Conservation (phyloP, 345 rosid species). For the Anastatica hierochuntica region DNA sequence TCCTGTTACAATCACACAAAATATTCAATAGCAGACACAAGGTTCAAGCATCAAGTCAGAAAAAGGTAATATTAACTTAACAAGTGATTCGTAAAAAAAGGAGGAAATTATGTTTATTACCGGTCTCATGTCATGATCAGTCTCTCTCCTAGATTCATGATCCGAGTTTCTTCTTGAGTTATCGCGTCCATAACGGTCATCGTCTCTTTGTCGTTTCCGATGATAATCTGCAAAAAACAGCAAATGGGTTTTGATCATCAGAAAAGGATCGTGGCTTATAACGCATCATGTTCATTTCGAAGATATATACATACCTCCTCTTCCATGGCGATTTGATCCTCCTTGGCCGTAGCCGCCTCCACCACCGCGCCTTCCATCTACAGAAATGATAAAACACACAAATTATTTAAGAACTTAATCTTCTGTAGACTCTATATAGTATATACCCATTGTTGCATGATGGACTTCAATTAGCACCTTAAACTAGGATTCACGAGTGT, state of each 20-base stretch:
- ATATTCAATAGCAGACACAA: neutral
- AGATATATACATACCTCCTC: conserved; percentile 41
- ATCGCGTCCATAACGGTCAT: conserved; percentile 61
- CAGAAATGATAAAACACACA: conserved; percentile 11
- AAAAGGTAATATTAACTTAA: neutral
- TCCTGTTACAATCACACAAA: conserved; percentile 43
- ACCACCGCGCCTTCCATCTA: conserved; percentile 74
- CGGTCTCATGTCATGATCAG: conserved; percentile 29
- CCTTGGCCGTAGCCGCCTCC: conserved; percentile 57
- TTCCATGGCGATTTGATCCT: conserved; percentile 52
- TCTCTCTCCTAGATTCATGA: conserved; percentile 33
- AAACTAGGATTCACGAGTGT: neutral
- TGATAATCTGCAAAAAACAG: conserved; percentile 44
- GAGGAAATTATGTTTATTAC: neutral
- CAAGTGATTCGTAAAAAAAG: too few species aligned
- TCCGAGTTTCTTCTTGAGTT: conserved; percentile 58
- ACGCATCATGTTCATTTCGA: neutral
- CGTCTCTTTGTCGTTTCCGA: conserved; percentile 75
- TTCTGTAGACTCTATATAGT: neutral
- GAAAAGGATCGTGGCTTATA: too few species aligned
- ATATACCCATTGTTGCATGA: neutral
- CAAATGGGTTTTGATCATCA: too few species aligned
- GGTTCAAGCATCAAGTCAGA: neutral
- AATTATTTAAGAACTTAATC: neutral
- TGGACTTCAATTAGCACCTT: neutral